Evolutionary conservation across 345 rosid species (phyloP), one percentile per base, ranked within the genome.

Genomic region (Firmiana major): DNA sequence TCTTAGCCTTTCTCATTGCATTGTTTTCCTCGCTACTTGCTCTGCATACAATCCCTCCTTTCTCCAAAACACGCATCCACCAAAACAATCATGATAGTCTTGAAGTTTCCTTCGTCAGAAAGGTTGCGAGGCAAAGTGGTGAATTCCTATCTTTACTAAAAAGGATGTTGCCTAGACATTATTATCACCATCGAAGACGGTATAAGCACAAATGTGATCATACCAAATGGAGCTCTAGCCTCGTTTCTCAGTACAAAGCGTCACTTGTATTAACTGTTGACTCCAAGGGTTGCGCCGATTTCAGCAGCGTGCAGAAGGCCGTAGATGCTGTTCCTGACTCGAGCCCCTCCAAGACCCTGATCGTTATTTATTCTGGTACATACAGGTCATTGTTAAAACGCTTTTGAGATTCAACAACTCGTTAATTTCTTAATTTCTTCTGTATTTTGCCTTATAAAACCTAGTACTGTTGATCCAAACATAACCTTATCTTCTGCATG

Each of bases 261-360:
- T 82, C 91, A 16, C 87, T 76, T 71, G 86, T 91, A 26, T 74
- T 91, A 75, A 89, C 89, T 1, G 97, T 94, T 40, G 95, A 86
- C 86, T 63, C 68, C 46, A 79, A 79, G 5, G 94, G 95, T 45
- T 93, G 97, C 71, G 93, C 85, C 46, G 84, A 91, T 79, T 91
- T 93, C 69, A 93, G 84, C 49, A 90, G 85, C 34, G 79, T 91
- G 73, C 97, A 94, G 83, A 79, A 88, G 59, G 97, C 98, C 1
- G 82, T 93, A 11, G 95, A 93, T 65, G 83, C 79, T 40, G 91
- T 81, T 69, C 97, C 97, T 12, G 89, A 85, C n/a, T 82, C 66
- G 36, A 90, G 89, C 71, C 49, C 83, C 46, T 78, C 80, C 48
- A 86, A 75, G 75, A 93, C 95, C 62, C 85, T 92, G 75, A 88